Base-by-base conservation (phyloP, 2,329 filamentous ascomycete species). In the Leptodontidium sp. region DNA sequence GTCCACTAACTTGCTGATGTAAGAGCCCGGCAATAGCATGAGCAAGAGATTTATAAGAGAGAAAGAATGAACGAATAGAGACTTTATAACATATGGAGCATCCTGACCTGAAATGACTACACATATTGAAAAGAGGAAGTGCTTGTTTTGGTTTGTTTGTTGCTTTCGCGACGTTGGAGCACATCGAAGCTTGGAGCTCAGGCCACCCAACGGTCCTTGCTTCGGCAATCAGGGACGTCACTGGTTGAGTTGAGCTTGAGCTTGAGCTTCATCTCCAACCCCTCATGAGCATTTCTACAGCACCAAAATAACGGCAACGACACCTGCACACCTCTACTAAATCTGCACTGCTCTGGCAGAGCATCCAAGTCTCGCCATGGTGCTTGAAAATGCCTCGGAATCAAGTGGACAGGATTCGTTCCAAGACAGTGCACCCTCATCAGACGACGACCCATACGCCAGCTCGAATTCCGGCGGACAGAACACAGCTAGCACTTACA, bases 391-490 rank as follows among this genome's bases (percentile, higher is more conserved):
- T 57, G 63, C 68, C n/a, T 71, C 72, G n/a, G 65, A 55, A 11
- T 65, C 70, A 11, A 47, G 57, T 21, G 49, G 50, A 24, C 24
- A 50, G 6, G 72, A 73, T 64, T 55, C 70, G 45, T 73, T 71
- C 50, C 57, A 69, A 43, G 74, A 77, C 40, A 62, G 53, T 21
- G 65, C 70, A 52, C 77, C 77, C 38, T 47, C 71, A 9, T 75
- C 75, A 45, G 75, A 77, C 63, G 35, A 53, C 59, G 76, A 78
- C 62, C 71, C 75, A 9, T 78, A 77, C 59, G 61, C 65, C 40
- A 61, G 47, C 29, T n/a, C 62, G 32, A 52, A 63, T 50, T 45
- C 35, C 57, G 17, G 38, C 21, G 38, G 8, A 11, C 57, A 59
- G 21, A 59, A 17, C 21, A 24, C 43, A 59, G 38, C 40, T 38